These are phyloP conservation scores for Apiotrichum veenhuisii DNA, from an alignment of 1,284 basidiomycete species.

Conservation along the genomic window DNA sequence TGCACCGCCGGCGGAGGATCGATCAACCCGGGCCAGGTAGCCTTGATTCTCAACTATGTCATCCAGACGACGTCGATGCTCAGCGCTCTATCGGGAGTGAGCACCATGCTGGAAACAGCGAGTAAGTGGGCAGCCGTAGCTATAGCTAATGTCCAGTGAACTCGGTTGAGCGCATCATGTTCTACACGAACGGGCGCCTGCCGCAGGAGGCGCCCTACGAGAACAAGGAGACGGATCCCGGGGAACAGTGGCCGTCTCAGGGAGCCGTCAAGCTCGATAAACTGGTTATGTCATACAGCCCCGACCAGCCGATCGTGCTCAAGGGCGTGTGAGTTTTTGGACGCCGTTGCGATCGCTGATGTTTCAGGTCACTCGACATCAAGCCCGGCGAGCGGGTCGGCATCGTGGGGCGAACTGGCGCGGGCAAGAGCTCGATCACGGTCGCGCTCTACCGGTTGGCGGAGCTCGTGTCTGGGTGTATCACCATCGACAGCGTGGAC, in stretches of 20 bases:
- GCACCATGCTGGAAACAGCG: conserved; percentile 60
- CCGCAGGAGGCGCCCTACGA: conserved; percentile 64
- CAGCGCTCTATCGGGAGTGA: conserved; percentile 55
- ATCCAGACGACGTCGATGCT: conserved; percentile 55
- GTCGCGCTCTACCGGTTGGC: conserved; percentile 54
- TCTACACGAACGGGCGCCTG: conserved; percentile 57
- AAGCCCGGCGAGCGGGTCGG: conserved; percentile 53
- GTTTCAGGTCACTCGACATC: not conserved
- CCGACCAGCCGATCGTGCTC: conserved; percentile 52
- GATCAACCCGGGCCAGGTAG: conserved; percentile 64
- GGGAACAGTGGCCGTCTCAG: conserved; percentile 44
- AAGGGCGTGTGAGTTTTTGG: conserved; percentile 47
- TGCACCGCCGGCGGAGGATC: conserved; percentile 52
- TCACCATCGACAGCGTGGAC: conserved; percentile 52
- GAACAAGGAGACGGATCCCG: conserved; percentile 54
- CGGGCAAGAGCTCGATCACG: conserved; percentile 59
- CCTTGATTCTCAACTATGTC: conserved; percentile 64
- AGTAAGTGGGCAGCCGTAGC: conserved; percentile 20
- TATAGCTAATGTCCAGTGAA: conserved; percentile 52
- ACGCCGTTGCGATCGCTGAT: not conserved
- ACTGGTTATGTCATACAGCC: conserved; percentile 51
- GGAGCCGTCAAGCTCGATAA: conserved; percentile 42
- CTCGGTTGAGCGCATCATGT: conserved; percentile 65
- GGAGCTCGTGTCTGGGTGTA: conserved; percentile 49
- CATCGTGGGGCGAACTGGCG: conserved; percentile 53